Evolutionary conservation across 2,329 filamentous ascomycete species (phyloP).

Genomic region (Graphium sp.): DNA sequence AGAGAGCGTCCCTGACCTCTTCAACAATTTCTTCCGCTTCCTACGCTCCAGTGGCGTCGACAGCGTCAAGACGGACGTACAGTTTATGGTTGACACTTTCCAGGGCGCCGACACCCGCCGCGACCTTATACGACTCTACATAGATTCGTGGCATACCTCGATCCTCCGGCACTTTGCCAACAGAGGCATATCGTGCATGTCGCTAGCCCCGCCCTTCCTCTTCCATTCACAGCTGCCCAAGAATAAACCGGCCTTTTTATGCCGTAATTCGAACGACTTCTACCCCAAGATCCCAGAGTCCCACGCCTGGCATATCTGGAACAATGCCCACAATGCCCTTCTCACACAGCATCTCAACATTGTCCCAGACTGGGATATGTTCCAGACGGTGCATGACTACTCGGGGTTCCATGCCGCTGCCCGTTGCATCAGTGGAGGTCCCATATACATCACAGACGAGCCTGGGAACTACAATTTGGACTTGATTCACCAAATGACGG

Average conservation of each 20-base stretch:
- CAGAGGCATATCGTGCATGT: constrained; percentile 87
- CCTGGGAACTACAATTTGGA: constrained; percentile 65
- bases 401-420: constrained; percentile 80
- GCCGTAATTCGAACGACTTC: constrained; percentile 84
- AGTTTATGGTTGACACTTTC: constrained; percentile 75
- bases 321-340: constrained; percentile 78
- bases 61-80: constrained; percentile 82
- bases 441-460: constrained; percentile 84
- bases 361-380: constrained; percentile 69
- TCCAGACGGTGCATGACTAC: constrained; percentile 48
- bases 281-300: constrained; percentile 68
- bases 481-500: constrained; percentile 70
- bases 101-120: constrained; percentile 51
- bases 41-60: constrained; percentile 60
- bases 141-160: constrained; percentile 72
- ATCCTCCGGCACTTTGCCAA: constrained; percentile 62
- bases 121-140: constrained; percentile 56
- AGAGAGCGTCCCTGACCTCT: constrained; percentile 60
- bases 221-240: constrained; percentile 70
- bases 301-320: constrained; percentile 91
- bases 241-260: constrained; percentile 56
- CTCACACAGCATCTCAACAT: constrained; percentile 74
- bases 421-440: constrained; percentile 76
- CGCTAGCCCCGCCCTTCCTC: constrained; percentile 68
- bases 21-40: constrained; percentile 83